phyloP scores from a whole-genome alignment of 1,139 yeast genomes.

The Geotrichum aggregatum region DNA sequence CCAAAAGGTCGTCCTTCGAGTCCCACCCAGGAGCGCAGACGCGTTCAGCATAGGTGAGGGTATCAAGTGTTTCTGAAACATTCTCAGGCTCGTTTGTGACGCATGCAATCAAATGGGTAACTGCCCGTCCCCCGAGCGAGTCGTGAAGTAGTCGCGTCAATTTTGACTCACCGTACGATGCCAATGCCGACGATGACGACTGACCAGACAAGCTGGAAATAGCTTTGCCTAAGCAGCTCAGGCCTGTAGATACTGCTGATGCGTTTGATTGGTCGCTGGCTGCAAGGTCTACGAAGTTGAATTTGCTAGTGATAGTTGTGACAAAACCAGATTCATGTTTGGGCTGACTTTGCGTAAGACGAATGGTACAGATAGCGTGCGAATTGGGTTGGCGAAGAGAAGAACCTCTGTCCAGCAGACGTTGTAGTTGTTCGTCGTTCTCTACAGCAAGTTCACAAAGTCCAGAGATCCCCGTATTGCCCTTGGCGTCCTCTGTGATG shows the following conservation, averaged over 20 bases:
- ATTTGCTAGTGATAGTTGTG: constrained; percentile 46
- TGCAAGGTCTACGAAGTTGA: constrained; percentile 89
- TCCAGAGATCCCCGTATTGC: constrained; percentile 74
- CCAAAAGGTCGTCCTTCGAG: constrained; percentile 16
- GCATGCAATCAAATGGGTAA: constrained; percentile 74
- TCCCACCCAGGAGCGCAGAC: constrained; percentile 23
- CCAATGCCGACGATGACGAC: constrained; percentile 47
- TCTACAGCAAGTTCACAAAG: constrained; percentile 57
- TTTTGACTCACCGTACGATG: constrained; percentile 90
- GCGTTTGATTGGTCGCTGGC: constrained; percentile 80
- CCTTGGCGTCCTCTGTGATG: constrained; percentile 67
- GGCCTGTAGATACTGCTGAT: constrained; percentile 92
- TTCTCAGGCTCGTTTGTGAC: constrained; percentile 66
- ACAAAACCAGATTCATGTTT: constrained; percentile 27
- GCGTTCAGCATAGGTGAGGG: constrained; percentile 78
- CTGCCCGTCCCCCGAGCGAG: constrained; percentile 79
- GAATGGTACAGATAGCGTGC: constrained; percentile 78
- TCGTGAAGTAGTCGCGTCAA: constrained; percentile 85
- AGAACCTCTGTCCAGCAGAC: constrained; percentile 65
- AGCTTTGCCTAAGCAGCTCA: constrained; percentile 82
- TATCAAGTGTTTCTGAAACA: constrained; percentile 77
- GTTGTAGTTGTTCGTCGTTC: constrained; percentile 56
- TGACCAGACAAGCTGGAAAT: constrained; percentile 57
- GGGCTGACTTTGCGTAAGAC: constrained; percentile 43
- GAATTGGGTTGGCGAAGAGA: constrained; percentile 75